These are phyloP conservation scores for Linum trigynum DNA, from an alignment of 345 rosid genomes.

Conservation along the genomic window DNA sequence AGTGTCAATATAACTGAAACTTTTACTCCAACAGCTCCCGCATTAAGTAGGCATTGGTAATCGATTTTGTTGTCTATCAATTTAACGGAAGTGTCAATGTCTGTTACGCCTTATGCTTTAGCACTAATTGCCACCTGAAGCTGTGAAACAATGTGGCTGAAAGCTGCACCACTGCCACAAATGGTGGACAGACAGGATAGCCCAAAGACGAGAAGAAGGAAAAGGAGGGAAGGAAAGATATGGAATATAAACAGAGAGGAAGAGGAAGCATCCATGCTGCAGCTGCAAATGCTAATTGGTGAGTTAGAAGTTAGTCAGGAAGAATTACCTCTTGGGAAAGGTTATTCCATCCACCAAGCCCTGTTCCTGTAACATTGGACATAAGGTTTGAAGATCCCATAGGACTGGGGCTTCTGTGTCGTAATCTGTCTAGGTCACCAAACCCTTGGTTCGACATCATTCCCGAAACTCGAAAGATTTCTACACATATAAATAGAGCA, in stretches of 20 bases:
- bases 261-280: neutral
- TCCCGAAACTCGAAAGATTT: slow-evolving; percentile 70
- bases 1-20: too few relatives aligned
- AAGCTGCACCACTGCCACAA: too few relatives aligned
- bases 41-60: too few relatives aligned
- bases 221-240: too few relatives aligned
- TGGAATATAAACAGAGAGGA: neutral
- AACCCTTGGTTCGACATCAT: slow-evolving; percentile 87
- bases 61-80: too few relatives aligned
- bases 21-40: too few relatives aligned
- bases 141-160: too few relatives aligned
- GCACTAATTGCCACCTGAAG: too few relatives aligned
- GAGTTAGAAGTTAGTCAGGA: slow-evolving; percentile 2
- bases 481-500: slow-evolving; percentile 35
- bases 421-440: slow-evolving; percentile 67
- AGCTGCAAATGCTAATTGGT: neutral
- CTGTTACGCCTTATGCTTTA: too few relatives aligned
- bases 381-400: slow-evolving; percentile 89
- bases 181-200: too few relatives aligned
- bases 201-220: too few relatives aligned
- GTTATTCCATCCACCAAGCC: slow-evolving; percentile 74
- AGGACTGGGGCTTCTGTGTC: slow-evolving; percentile 95
- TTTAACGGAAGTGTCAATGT: too few relatives aligned
- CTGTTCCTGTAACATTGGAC: slow-evolving; percentile 56
- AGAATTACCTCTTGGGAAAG: slow-evolving; percentile 62